phyloP scores from a whole-genome alignment of 2,329 filamentous ascomycete genomes.

The Emmonsia crescens region DNA sequence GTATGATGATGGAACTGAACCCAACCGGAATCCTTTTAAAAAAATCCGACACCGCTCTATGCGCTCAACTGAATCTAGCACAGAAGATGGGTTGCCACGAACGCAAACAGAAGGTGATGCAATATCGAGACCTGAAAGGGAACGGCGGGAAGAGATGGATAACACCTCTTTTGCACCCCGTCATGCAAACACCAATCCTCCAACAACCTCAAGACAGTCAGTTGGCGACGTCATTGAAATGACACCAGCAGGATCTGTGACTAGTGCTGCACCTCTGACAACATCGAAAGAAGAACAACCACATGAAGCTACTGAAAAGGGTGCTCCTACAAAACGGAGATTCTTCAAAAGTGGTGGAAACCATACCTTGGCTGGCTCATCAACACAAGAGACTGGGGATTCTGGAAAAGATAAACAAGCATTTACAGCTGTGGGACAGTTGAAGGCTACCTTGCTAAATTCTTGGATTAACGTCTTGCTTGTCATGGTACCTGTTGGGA shows the following conservation, averaged over 20 bases:
- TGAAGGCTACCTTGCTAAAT: conserved; percentile 60
- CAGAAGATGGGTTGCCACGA: conserved; percentile 20
- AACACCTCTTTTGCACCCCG: conserved; percentile 4
- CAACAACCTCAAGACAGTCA: not conserved
- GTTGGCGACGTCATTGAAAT: not conserved
- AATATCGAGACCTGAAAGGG: conserved; percentile 4
- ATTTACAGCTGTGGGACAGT: conserved; percentile 30
- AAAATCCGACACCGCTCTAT: conserved; percentile 25
- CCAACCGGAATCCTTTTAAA: conserved; percentile 33
- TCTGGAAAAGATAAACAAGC: conserved; percentile 16
- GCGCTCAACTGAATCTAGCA: conserved; percentile 14
- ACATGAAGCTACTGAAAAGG: not conserved
- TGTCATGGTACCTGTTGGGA: conserved; percentile 66
- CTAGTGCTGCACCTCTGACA: not conserved
- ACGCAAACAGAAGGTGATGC: conserved; percentile 18
- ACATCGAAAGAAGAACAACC: not conserved
- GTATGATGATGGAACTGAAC: conserved; percentile 31
- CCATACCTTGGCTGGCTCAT: conserved; percentile 9
- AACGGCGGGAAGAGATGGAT: not conserved
- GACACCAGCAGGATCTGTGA: not conserved
- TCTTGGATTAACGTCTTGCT: conserved; percentile 83
- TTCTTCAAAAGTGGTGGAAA: conserved; percentile 3
- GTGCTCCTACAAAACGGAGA: conserved; percentile 8
- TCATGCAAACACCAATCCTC: not conserved
- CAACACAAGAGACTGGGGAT: conserved; percentile 5